Evolutionary conservation across 805 yeast species (phyloP), one percentile per base, ranked within the genome.

Genomic region (Lipomyces starkeyi): DNA sequence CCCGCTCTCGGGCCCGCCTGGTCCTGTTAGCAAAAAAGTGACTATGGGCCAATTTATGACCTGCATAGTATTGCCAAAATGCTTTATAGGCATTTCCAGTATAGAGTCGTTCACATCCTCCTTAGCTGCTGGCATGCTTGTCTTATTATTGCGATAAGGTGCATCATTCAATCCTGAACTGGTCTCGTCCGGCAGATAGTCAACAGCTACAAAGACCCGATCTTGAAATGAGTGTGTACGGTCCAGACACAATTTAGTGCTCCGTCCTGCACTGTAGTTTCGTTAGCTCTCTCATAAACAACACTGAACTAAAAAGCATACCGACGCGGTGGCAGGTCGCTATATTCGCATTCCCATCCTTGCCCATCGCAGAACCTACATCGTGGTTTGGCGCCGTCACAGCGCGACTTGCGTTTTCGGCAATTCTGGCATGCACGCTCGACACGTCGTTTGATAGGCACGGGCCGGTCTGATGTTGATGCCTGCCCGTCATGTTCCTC

Each of bases 381-480:
- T 11, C 52, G 11, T 3, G 63, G 63, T 17, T 22, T 34, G 34
- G 11, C 58, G 25, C 63, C 63, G 52, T 61, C 63, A 35, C 63
- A 61, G 52, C 63, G 63, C 25, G 54, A 57, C 22, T 61, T 61
- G 63, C 63, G 63, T 32, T 61, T 32, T 43, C 63, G 63, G 34
- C 63, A 61, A 40, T 29, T 29, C 34, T 25, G 47, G 49, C 63
- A 61, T n/a, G 63, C 63, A 11, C 58, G 52, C 34, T 57, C 17
- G n/a, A 61, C 35, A 9, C 63, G 58, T 34, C 37, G 7, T 2
- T 34, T 34, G 11, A 11, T 34, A 34, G 37, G 37, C 37, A 4
- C 9, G 37, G 11, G 6, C 37, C 11, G 9, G 37, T 11, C 37
- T 8, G 37, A 34, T 3, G 1, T 11, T 34, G 6, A 34, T 34